Percentiles rank a stretch among this genome's conserved stretches.
Evolutionary conservation across 768 basidiomycete genomes (phyloP).

Genomic region (Mycena albidolilacea): DNA sequence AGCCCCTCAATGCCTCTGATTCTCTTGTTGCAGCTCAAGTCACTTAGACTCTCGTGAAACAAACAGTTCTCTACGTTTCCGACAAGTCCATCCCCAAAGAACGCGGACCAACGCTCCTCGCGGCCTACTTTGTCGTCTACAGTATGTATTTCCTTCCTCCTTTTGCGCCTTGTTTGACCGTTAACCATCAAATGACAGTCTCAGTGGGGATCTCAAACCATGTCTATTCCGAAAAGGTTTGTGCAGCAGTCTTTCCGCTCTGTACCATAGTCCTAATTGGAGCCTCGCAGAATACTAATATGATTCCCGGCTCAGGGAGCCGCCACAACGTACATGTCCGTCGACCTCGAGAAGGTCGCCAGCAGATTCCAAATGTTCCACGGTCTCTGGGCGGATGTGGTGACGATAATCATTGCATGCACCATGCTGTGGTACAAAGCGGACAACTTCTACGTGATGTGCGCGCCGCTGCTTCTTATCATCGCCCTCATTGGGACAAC

Average conservation of each 20-base stretch:
- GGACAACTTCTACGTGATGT: slow-evolving; percentile 24
- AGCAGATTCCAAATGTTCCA: slow-evolving; percentile 21
- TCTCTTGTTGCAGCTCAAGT: slow-evolving; percentile 11
- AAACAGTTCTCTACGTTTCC: slow-evolving; percentile 21
- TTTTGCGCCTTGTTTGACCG: neutral
- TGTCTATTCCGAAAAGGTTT: slow-evolving; percentile 15
- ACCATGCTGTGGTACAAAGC: slow-evolving; percentile 32
- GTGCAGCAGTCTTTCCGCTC: neutral
- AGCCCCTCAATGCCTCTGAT: neutral
- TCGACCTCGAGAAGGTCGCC: slow-evolving; percentile 34
- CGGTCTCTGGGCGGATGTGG: slow-evolving; percentile 27
- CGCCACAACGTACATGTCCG: slow-evolving; percentile 34
- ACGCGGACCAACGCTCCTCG: slow-evolving; percentile 21
- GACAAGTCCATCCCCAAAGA: slow-evolving; percentile 31
- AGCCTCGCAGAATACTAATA: neutral
- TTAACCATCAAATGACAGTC: neutral
- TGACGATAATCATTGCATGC: slow-evolving; percentile 29
- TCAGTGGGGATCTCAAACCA: slow-evolving; percentile 13
- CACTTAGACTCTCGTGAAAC: slow-evolving; percentile 32
- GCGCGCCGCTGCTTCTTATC: slow-evolving; percentile 30
- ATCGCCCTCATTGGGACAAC: slow-evolving; percentile 14
- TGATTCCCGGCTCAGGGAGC: slow-evolving; percentile 3
- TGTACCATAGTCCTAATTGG: neutral
- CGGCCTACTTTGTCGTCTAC: slow-evolving; percentile 22
- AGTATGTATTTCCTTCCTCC: neutral